These are phyloP conservation scores for Sutorius eximius DNA, from an alignment of 1,284 basidiomycete species.

Conservation along the genomic window DNA sequence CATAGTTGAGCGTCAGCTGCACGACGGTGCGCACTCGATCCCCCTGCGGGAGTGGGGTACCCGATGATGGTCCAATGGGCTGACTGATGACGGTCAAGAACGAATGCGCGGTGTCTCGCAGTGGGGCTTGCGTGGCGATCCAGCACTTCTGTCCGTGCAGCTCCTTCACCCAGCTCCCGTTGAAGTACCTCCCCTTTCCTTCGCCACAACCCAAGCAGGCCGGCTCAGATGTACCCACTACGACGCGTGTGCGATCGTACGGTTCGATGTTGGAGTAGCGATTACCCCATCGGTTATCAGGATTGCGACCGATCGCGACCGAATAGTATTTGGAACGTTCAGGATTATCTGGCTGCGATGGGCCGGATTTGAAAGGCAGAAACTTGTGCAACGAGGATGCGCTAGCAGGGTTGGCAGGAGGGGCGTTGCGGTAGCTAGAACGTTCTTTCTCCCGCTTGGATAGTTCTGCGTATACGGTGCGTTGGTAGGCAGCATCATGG, in stretches of 20 bases:
- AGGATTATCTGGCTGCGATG: conserved; percentile 26
- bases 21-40: conserved; percentile 69
- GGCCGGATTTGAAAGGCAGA: conserved; percentile 29
- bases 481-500: conserved; percentile 16
- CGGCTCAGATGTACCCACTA: conserved; percentile 36
- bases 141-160: conserved; percentile 70
- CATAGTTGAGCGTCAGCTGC: conserved; percentile 71
- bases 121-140: conserved; percentile 82
- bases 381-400: conserved; percentile 8
- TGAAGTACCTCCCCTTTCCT: conserved; percentile 60
- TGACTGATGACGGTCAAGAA: conserved; percentile 70
- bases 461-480: conserved; percentile 14
- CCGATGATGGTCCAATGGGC: conserved; percentile 42
- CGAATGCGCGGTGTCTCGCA: conserved; percentile 65
- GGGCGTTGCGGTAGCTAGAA: conserved; percentile 14
- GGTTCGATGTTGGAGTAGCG: conserved; percentile 75
- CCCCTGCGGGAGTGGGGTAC: conserved; percentile 19
- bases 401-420: neutral
- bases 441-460: conserved; percentile 30
- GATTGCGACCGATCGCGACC: conserved; percentile 46
- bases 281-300: conserved; percentile 51
- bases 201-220: conserved; percentile 25
- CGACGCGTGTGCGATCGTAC: conserved; percentile 76
- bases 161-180: conserved; percentile 83
- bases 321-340: conserved; percentile 52